Evolutionary conservation across 495 filamentous ascomycete genomes (phyloP).

Genomic region (Saxophila tyrrhenica): DNA sequence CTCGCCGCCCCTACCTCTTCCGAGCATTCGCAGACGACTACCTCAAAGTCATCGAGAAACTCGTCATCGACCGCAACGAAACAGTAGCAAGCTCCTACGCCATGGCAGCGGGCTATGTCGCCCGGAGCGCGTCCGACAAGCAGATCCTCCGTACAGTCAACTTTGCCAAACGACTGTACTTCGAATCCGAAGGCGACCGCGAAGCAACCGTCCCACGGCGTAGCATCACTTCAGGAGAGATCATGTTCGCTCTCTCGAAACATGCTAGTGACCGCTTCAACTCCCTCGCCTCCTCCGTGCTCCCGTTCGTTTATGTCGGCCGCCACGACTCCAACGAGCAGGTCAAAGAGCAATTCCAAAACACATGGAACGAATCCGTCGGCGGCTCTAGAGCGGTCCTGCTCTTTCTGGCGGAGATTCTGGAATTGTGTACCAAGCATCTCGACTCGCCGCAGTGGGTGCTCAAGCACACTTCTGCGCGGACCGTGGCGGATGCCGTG

Average conservation of each 20-base stretch:
- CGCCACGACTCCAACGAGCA: slow-evolving; percentile 75
- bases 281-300: slow-evolving; percentile 54
- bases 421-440: slow-evolving; percentile 50
- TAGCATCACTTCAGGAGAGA: slow-evolving; percentile 66
- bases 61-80: slow-evolving; percentile 79
- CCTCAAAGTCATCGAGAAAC: slow-evolving; percentile 62
- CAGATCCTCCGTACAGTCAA: slow-evolving; percentile 54
- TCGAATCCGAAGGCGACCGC: slow-evolving; percentile 63
- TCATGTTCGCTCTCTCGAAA: slow-evolving; percentile 68
- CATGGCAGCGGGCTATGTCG: slow-evolving; percentile 70
- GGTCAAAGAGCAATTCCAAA: slow-evolving; percentile 60
- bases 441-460: slow-evolving; percentile 74
- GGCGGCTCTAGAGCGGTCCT: slow-evolving; percentile 71
- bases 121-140: slow-evolving; percentile 60
- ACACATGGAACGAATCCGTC: slow-evolving; percentile 82
- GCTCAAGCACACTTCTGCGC: slow-evolving; percentile 76
- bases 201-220: slow-evolving; percentile 9
- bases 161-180: slow-evolving; percentile 61
- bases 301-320: slow-evolving; percentile 80
- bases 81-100: slow-evolving; percentile 81
- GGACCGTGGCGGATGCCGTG: slow-evolving; percentile 65
- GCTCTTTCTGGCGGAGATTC: slow-evolving; percentile 75
- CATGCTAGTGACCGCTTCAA: slow-evolving; percentile 77
- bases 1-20: slow-evolving; percentile 61
- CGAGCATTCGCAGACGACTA: slow-evolving; percentile 66